Evolutionary conservation across 768 basidiomycete genomes (phyloP).

Genomic region (Asterophora lycoperdoides): DNA sequence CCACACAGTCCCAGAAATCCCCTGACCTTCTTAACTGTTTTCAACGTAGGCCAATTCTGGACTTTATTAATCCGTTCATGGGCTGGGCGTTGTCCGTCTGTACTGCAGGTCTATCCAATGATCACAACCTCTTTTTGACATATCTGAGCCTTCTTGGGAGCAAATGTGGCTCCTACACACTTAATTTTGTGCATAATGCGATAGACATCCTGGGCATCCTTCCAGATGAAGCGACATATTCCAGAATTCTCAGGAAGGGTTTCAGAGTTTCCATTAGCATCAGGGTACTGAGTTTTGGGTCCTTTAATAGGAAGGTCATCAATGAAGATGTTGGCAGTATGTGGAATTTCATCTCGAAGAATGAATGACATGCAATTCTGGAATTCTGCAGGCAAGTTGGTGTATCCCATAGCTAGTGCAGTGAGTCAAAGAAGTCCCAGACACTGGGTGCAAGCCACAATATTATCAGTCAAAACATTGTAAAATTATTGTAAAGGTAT

Average conservation of each 20-base stretch:
- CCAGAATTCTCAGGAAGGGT: slow-evolving; percentile 27
- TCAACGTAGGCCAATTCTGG: slow-evolving; percentile 21
- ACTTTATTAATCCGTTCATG: slow-evolving; percentile 22
- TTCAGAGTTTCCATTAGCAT: slow-evolving; percentile 19
- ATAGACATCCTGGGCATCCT: slow-evolving; percentile 28
- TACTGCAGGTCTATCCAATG: slow-evolving; percentile 31
- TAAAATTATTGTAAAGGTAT: too few species aligned
- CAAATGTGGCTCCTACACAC: slow-evolving; percentile 29
- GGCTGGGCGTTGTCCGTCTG: slow-evolving; percentile 26
- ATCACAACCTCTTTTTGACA: slow-evolving; percentile 20
- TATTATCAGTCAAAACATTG: too few species aligned
- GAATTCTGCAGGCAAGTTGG: slow-evolving; percentile 23
- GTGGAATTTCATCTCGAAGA: slow-evolving; percentile 27
- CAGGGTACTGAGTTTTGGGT: slow-evolving; percentile 23
- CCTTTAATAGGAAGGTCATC: slow-evolving; percentile 32
- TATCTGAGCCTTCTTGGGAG: slow-evolving; percentile 25
- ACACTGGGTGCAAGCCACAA: too few species aligned
- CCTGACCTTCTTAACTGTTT: slow-evolving; percentile 19
- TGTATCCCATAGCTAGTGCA: slow-evolving; percentile 36
- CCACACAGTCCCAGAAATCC: slow-evolving; percentile 25
- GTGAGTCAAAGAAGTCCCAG: slow-evolving; percentile 25
- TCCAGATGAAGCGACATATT: slow-evolving; percentile 31
- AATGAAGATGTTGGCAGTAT: slow-evolving; percentile 24
- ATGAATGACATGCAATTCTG: slow-evolving; percentile 22
- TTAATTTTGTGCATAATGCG: slow-evolving; percentile 26